A percentile compares a stretch with the other conserved stretches of the same genome.
These are phyloP conservation scores for Colletotrichum abscissum DNA, from an alignment of 2,329 filamentous ascomycete genomes.

Conservation along the genomic window DNA sequence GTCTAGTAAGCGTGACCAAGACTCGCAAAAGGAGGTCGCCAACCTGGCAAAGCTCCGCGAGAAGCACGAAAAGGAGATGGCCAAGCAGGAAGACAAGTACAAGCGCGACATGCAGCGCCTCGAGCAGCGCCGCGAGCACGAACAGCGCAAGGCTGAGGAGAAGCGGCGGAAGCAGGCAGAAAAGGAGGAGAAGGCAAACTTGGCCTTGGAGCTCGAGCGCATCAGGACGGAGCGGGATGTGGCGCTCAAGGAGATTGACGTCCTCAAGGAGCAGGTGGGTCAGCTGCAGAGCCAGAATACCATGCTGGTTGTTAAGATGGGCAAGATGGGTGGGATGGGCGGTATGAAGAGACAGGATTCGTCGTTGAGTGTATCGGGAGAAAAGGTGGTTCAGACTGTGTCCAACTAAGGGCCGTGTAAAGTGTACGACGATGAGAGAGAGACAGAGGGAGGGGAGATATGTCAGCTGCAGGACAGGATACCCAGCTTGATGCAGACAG, in stretches of 20 bases:
- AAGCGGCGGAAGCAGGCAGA: conserved; percentile 62
- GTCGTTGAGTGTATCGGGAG: conserved; percentile 38
- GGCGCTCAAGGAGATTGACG: conserved; percentile 62
- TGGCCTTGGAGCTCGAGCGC: conserved; percentile 65
- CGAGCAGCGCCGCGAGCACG: conserved; percentile 71
- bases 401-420: conserved; percentile 67
- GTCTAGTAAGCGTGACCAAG: conserved; percentile 56
- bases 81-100: conserved; percentile 75
- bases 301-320: conserved; percentile 64
- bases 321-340: conserved; percentile 40
- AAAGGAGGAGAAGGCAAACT: conserved; percentile 61
- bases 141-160: conserved; percentile 69
- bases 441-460: background rate
- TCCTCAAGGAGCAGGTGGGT: conserved; percentile 65
- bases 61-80: conserved; percentile 71
- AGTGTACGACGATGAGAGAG: background rate
- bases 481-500: background rate
- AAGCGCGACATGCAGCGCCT: conserved; percentile 72
- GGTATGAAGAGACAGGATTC: conserved; percentile 48
- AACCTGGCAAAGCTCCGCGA: conserved; percentile 68
- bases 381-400: conserved; percentile 50
- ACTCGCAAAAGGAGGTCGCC: conserved; percentile 60
- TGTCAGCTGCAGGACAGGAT: conserved; percentile 5
- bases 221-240: conserved; percentile 62
- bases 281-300: conserved; percentile 71